These are phyloP conservation scores for Zymoseptoria passerinii DNA, from an alignment of 2,329 filamentous ascomycete species.

Conservation along the genomic window DNA sequence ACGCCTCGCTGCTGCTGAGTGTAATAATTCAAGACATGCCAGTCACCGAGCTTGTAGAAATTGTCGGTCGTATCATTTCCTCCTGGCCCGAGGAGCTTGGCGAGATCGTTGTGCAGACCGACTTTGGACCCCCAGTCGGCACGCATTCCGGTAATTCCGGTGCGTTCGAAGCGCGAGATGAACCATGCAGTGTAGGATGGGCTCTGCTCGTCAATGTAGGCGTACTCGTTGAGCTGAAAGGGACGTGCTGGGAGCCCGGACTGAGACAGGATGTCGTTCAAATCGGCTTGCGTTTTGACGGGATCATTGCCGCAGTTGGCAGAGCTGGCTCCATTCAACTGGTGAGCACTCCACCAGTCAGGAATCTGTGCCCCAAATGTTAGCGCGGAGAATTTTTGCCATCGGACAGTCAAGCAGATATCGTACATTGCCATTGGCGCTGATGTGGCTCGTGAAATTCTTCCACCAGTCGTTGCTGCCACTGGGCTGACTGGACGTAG, in stretches of 20 bases:
- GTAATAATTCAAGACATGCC: neutral
- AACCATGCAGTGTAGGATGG: slow-evolving; percentile 1
- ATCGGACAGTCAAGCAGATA: neutral
- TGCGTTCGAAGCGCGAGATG: neutral
- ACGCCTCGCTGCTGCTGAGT: neutral
- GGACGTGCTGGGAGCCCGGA: neutral
- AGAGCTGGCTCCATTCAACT: neutral
- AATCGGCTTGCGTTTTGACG: neutral
- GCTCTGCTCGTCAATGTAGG: neutral
- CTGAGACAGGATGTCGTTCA: neutral
- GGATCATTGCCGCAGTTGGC: slow-evolving; percentile 1
- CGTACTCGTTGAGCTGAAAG: neutral
- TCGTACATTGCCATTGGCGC: neutral
- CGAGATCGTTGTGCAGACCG: neutral
- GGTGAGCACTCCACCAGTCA: neutral
- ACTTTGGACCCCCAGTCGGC: neutral
- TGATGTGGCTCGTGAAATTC: slow-evolving; percentile 1
- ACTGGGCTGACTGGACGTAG: neutral
- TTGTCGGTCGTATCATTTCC: neutral
- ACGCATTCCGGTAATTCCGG: neutral
- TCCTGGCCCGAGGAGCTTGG: neutral
- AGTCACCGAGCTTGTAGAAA: slow-evolving; percentile 1
- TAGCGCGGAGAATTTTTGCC: neutral
- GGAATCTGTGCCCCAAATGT: neutral
- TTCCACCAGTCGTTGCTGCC: neutral